Percentiles rank a stretch among this genome's conserved stretches.
phyloP scores from a whole-genome alignment of 1,284 basidiomycete genomes.

The Lignosus rhinocerotis region DNA sequence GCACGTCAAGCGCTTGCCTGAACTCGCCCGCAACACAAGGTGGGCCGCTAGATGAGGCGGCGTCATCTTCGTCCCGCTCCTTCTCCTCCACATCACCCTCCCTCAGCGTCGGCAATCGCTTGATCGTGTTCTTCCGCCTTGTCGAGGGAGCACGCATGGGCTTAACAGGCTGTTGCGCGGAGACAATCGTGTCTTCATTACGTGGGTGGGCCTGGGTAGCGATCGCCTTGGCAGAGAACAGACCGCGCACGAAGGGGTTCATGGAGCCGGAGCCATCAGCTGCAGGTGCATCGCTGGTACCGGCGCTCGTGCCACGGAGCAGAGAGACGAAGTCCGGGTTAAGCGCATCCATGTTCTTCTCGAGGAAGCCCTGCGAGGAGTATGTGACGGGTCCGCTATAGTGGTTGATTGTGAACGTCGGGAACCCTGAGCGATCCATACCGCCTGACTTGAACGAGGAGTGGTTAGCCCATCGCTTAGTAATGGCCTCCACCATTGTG shows the following conservation, averaged over 20 bases:
- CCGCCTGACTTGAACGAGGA: slow-evolving; percentile 83
- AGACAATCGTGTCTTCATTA: slow-evolving; percentile 92
- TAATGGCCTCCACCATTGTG: slow-evolving; percentile 93
- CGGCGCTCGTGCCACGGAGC: slow-evolving; percentile 61
- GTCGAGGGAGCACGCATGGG: slow-evolving; percentile 93
- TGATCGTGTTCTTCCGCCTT: slow-evolving; percentile 72
- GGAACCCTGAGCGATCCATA: slow-evolving; percentile 76
- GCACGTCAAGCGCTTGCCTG: slow-evolving; percentile 76
- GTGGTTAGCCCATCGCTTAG: slow-evolving; percentile 94
- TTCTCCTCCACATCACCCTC: slow-evolving; percentile 59
- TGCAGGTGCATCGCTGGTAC: slow-evolving; percentile 42
- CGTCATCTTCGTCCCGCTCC: slow-evolving; percentile 50
- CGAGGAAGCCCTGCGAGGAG: slow-evolving; percentile 86
- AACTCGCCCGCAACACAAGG: slow-evolving; percentile 90
- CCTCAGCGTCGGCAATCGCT: slow-evolving; percentile 59
- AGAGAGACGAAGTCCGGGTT: slow-evolving; percentile 94
- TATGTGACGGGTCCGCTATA: slow-evolving; percentile 92
- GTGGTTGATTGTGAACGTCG: slow-evolving; percentile 91
- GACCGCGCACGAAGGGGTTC: slow-evolving; percentile 88
- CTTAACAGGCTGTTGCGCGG: slow-evolving; percentile 90
- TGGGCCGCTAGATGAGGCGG: slow-evolving; percentile 38
- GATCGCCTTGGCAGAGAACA: slow-evolving; percentile 89
- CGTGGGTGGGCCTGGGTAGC: slow-evolving; percentile 89
- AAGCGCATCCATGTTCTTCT: slow-evolving; percentile 86
- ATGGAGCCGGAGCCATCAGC: slow-evolving; percentile 72